Conservation (phyloP, 2,329 filamentous ascomycete species). For the Orbilia blumenaviensis region DNA sequence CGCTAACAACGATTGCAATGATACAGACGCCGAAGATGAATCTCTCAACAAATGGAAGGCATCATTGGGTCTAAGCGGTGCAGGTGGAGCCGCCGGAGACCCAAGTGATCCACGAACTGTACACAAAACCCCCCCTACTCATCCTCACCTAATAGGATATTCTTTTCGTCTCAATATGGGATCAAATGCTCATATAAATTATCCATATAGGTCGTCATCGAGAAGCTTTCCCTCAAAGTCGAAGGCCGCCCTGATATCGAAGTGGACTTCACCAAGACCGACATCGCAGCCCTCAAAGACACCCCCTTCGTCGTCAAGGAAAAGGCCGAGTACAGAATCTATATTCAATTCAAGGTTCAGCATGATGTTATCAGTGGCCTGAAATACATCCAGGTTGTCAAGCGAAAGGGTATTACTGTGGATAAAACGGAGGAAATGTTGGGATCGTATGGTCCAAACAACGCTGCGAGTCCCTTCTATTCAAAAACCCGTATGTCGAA, state of each 20-base stretch:
- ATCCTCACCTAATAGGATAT: background rate
- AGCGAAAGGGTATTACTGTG: constrained; percentile 83
- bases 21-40: constrained; percentile 77
- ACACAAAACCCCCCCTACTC: background rate
- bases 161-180: background rate
- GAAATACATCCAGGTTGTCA: constrained; percentile 94
- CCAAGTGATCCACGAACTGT: constrained; percentile 56
- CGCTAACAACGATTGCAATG: background rate
- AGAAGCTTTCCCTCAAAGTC: constrained; percentile 79
- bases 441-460: constrained; percentile 93
- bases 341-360: constrained; percentile 92
- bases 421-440: constrained; percentile 99
- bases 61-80: constrained; percentile 81
- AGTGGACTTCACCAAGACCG: constrained; percentile 81
- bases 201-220: constrained; percentile 56
- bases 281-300: constrained; percentile 80
- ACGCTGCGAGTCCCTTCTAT: constrained; percentile 79
- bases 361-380: constrained; percentile 94
- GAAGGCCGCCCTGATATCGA: constrained; percentile 83
- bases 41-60: constrained; percentile 97
- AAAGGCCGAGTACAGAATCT: constrained; percentile 91
- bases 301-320: constrained; percentile 99
- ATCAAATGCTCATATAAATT: background rate
- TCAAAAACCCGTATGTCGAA: constrained; percentile 87
- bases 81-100: constrained; percentile 63